Evolutionary conservation across 345 rosid species (phyloP).

Genomic region (Nephelium lappaceum): DNA sequence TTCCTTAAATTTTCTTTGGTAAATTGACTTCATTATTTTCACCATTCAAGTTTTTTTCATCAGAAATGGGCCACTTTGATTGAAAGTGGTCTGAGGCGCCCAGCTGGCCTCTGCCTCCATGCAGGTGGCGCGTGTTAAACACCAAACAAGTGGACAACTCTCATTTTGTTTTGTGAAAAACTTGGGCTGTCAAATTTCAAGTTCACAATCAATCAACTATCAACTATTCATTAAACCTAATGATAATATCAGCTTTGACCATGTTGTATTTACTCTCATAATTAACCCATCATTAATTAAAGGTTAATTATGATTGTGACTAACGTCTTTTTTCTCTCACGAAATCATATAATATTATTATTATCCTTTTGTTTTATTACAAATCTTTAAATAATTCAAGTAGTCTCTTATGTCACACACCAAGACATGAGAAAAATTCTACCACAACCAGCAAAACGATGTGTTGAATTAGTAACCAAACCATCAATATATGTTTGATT

Average conservation of each 20-base stretch:
- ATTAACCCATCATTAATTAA: background rate
- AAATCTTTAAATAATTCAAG: background rate
- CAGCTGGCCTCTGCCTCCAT: background rate
- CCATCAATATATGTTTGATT: background rate
- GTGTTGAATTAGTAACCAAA: slow-evolving; percentile 17
- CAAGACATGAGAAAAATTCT: slow-evolving; percentile 18
- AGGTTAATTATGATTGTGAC: background rate
- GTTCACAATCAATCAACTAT: background rate
- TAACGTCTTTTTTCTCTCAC: background rate
- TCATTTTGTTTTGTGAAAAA: background rate
- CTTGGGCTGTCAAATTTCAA: background rate
- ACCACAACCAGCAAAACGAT: slow-evolving; percentile 17
- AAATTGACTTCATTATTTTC: slow-evolving; percentile 25
- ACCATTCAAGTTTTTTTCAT: background rate
- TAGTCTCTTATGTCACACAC: background rate
- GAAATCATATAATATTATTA: background rate
- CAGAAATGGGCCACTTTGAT: slow-evolving; percentile 5
- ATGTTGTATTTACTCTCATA: background rate
- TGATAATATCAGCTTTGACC: background rate
- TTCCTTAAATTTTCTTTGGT: background rate
- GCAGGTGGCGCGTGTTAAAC: slow-evolving; percentile 2
- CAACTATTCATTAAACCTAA: background rate
- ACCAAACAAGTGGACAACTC: background rate
- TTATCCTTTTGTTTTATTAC: background rate
- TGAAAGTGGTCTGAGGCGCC: slow-evolving; percentile 15